phyloP scores from a whole-genome alignment of 805 yeast genomes.

The Suhomyces canberraensis region DNA sequence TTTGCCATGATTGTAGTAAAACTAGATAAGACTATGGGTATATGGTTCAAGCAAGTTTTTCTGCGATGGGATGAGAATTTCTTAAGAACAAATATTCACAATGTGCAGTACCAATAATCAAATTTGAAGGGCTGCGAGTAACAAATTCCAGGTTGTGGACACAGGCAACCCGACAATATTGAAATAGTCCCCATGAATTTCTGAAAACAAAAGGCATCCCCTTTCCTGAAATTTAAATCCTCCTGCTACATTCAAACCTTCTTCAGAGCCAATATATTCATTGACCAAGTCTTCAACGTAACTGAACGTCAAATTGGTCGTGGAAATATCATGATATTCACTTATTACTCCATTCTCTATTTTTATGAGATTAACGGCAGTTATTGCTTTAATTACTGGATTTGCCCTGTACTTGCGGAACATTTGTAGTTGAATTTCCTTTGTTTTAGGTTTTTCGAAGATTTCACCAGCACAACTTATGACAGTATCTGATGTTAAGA shows the following conservation, averaged over 20 bases:
- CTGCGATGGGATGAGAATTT: conserved; percentile 8
- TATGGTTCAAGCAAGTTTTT: conserved; percentile 5
- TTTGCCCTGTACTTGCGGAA: conserved; percentile 20
- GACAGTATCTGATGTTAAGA: conserved; percentile 80
- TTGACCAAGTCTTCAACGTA: conserved; percentile 55
- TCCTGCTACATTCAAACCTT: conserved; percentile 84
- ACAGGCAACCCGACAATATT: conserved; percentile 89
- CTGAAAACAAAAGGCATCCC: conserved; percentile 62
- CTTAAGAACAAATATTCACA: neutral
- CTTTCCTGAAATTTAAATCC: conserved; percentile 82
- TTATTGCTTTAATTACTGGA: conserved; percentile 28
- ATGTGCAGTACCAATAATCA: neutral
- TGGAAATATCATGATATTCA: conserved; percentile 18
- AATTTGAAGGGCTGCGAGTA: conserved; percentile 22
- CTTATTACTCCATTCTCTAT: conserved; percentile 8
- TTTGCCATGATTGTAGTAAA: conserved; percentile 3
- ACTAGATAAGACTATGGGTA: no score
- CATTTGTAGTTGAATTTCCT: conserved; percentile 27
- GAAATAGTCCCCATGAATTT: conserved; percentile 74
- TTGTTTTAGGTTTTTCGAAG: conserved; percentile 69
- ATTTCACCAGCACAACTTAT: conserved; percentile 55
- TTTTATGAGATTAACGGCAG: conserved; percentile 29
- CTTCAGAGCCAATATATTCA: conserved; percentile 64
- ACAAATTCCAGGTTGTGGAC: conserved; percentile 47
- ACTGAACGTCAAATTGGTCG: conserved; percentile 46